These are phyloP conservation scores for Talaromyces marneffei DNA, from an alignment of 2,329 filamentous ascomycete species.

Conservation along the genomic window DNA sequence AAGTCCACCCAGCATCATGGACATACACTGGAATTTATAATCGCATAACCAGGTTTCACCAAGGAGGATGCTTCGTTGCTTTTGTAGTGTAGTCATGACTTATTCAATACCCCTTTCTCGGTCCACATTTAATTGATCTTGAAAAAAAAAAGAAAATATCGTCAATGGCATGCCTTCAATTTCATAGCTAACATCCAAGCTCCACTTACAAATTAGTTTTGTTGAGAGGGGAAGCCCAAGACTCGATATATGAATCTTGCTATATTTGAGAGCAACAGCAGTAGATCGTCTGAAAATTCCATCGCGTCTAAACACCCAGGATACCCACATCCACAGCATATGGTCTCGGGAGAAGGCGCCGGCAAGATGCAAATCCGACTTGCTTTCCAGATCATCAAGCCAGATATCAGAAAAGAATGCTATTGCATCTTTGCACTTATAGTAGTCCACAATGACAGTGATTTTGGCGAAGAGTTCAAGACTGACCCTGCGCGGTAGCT, in stretches of 20 bases:
- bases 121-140: neutral
- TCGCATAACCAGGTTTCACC: neutral
- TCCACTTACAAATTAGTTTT: neutral
- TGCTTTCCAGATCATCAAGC: slow-evolving; percentile 9
- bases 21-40: neutral
- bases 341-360: neutral
- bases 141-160: neutral
- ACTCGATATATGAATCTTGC: neutral
- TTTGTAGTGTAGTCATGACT: neutral
- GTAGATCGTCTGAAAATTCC: neutral
- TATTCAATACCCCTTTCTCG: neutral
- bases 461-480: slow-evolving; percentile 15
- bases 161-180: neutral
- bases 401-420: slow-evolving; percentile 17
- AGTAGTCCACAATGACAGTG: slow-evolving; percentile 20
- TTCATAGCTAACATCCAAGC: neutral
- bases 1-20: slow-evolving; percentile 1
- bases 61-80: neutral
- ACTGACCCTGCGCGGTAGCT: slow-evolving; percentile 14
- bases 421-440: slow-evolving; percentile 18
- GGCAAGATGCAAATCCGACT: neutral
- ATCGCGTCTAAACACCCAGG: neutral
- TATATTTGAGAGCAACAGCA: neutral
- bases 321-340: slow-evolving; percentile 28
- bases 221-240: slow-evolving; percentile 12